Evolutionary conservation across 371 early-diverging fungal genomes (phyloP).

Genomic region (Thermomucor indicae-seudaticae): DNA sequence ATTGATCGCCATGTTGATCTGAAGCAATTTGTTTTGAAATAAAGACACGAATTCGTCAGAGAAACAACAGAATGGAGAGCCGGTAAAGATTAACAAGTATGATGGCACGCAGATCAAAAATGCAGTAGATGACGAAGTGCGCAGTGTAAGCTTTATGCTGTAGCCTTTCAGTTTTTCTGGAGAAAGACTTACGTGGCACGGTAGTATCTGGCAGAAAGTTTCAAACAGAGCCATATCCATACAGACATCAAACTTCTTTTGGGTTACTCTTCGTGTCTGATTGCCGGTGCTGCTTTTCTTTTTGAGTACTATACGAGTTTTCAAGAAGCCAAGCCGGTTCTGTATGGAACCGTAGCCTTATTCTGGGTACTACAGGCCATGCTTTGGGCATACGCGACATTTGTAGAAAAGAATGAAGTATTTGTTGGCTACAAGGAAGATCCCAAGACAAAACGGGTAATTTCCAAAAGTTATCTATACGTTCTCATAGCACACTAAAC

Average conservation of each 20-base stretch:
- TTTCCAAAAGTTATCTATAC: no score
- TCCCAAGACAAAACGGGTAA: conserved; percentile 20
- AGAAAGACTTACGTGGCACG: conserved; percentile 10
- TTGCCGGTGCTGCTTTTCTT: conserved; percentile 33
- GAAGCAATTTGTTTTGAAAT: background rate
- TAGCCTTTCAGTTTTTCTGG: background rate
- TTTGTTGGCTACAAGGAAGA: conserved; percentile 29
- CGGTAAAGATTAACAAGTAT: conserved; percentile 32
- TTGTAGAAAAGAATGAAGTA: conserved; percentile 33
- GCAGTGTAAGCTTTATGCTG: conserved; percentile 20
- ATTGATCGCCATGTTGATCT: no score
- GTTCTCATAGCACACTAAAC: background rate
- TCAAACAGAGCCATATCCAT: conserved; percentile 27
- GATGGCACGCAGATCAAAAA: conserved; percentile 35
- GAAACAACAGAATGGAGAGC: conserved; percentile 7
- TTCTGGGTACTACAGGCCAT: conserved; percentile 31
- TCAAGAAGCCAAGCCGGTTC: conserved; percentile 21
- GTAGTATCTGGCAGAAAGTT: conserved; percentile 13
- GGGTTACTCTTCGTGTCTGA: conserved; percentile 34
- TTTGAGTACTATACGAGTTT: conserved; percentile 40
- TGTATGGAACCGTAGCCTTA: conserved; percentile 21
- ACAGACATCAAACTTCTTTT: conserved; percentile 36
- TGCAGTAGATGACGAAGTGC: conserved; percentile 41
- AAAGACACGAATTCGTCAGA: background rate
- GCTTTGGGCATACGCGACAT: conserved; percentile 16